Base-by-base conservation (phyloP, 2,329 filamentous ascomycete genomes). In the Fusarium nisikadoi region DNA sequence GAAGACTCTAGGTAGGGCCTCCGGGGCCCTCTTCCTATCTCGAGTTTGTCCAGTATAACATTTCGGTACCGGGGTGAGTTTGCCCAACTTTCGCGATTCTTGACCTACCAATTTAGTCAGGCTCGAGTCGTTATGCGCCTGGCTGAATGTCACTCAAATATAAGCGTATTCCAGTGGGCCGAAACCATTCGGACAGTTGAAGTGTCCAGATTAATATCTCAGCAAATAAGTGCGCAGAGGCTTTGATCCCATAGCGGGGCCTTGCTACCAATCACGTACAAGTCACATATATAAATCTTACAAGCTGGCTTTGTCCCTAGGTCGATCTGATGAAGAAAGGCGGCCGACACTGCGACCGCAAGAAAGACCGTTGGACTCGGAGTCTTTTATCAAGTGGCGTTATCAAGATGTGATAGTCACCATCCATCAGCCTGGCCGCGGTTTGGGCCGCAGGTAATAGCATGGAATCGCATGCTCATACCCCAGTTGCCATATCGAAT, bases 371-470 rank as follows among this genome's bases (percentile, higher is more conserved):
- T 25, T 41, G 41, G 49, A 58, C 42, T 56, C 46, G 41, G 56
- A 67, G 65, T 43, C 70, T 72, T 70, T 72, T 45, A 20, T 36
- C 47, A 56, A 57, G 71, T 77, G 75, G 75, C 66, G 73, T 74
- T 63, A 61, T 56, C 56, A 49, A 63, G 63, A 46, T 66, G 63
- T 62, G 71, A 65, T 68, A 63, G 53, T 54, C 65, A 27, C 69
- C 64, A 62, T 57, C 68, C 71, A 71, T 66, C 64, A 71, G 43
- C 58, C 23, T 75, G 75, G 75, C 50, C 74, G 72, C 74, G 38
- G 62, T 71, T 74, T 75, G 70, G 75, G 75, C 68, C 72, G 72
- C 74, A 77, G 68, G 42, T 68, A 45, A 62, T 52, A 63, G 54
- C 57, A 73, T 70, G 70, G 49, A 55, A 63, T 67, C 47, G 56